These are phyloP conservation scores for Phaffia tasmanica DNA, from an alignment of 768 basidiomycete species.

Conservation along the genomic window DNA sequence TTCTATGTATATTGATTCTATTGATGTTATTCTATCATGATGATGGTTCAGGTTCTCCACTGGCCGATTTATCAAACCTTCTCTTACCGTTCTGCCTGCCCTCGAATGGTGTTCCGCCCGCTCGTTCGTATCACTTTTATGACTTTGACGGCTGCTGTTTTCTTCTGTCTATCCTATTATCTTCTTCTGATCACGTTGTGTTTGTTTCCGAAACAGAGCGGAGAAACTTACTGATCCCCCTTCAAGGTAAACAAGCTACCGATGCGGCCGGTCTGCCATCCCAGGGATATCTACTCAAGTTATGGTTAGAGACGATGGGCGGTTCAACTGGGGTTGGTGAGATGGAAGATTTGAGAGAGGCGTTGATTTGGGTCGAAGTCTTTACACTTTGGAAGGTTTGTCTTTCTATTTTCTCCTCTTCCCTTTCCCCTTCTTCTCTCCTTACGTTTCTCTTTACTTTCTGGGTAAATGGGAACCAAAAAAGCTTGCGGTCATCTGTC, in stretches of 20 bases:
- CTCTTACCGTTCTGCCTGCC: conserved; percentile 63
- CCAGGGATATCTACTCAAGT: neutral
- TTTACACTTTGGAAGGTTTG: conserved; percentile 10
- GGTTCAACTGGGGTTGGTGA: conserved; percentile 1
- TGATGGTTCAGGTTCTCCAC: conserved; percentile 35
- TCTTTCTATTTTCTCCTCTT: neutral
- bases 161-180: neutral
- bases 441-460: neutral
- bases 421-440: neutral
- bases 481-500: conserved; percentile 10
- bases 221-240: conserved; percentile 5
- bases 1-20: conserved; percentile 30
- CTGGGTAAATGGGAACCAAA: no score
- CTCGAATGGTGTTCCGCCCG: conserved; percentile 29
- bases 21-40: no score
- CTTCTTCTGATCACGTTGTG: conserved; percentile 9
- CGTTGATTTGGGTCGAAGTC: conserved; percentile 8
- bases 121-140: neutral
- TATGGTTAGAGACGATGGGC: neutral
- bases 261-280: neutral
- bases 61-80: conserved; percentile 83
- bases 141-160: neutral
- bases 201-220: neutral
- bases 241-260: neutral
- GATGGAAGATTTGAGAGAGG: neutral